Percentiles rank a stretch among this genome's conserved stretches.
Conservation (phyloP, 2,329 filamentous ascomycete species). For the Didymella exigua region DNA sequence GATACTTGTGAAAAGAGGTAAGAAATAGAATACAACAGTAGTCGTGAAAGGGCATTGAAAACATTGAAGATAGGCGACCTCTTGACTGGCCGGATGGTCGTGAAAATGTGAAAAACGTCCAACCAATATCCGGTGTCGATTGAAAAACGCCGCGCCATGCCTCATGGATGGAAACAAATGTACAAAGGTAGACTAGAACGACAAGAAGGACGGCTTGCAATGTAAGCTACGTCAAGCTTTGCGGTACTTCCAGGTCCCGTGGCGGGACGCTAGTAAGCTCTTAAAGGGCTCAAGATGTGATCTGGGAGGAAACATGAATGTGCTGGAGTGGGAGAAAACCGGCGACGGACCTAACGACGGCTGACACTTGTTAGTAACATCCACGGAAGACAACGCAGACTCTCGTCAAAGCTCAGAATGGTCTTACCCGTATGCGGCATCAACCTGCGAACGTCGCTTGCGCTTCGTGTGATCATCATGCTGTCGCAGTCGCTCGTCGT, state of each 20-base stretch:
- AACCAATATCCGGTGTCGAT: neutral
- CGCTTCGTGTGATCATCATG: conserved; percentile 46
- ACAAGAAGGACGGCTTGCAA: neutral
- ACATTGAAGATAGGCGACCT: neutral
- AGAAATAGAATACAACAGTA: neutral
- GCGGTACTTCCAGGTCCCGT: neutral
- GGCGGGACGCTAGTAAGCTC: neutral
- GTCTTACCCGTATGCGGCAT: conserved; percentile 45
- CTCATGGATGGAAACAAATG: neutral
- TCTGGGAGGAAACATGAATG: neutral
- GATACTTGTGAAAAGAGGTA: neutral
- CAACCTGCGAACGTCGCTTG: conserved; percentile 45
- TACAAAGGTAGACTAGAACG: neutral
- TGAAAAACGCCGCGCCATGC: conserved; percentile 1
- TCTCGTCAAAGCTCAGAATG: neutral
- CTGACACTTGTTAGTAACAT: neutral
- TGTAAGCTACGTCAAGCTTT: neutral
- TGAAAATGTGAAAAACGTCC: neutral
- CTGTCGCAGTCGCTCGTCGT: conserved; percentile 39
- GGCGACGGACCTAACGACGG: conserved; percentile 7
- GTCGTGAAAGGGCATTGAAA: neutral
- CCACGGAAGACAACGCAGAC: too few species aligned
- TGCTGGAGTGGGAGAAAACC: neutral
- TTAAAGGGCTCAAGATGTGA: neutral
- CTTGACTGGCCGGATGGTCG: neutral